A percentile compares a stretch with the other conserved stretches of the same genome.
Conservation (phyloP, 106 monocot genomes). For the Dioscorea zingiberensis region DNA sequence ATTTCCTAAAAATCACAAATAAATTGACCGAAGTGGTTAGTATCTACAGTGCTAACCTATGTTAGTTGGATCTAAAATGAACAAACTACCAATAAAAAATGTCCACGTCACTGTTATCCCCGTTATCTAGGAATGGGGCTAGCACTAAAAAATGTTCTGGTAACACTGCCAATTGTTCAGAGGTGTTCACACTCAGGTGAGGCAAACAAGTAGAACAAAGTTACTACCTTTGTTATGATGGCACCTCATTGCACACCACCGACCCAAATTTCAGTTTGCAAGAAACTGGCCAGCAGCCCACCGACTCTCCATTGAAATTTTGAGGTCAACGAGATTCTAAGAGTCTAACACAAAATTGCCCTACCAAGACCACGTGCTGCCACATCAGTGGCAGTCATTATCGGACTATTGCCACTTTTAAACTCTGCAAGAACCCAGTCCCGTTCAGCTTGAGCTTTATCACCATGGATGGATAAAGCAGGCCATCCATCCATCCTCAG, state of each 20-base stretch:
- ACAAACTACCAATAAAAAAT: no score
- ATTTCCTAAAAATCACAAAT: no score
- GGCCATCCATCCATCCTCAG: conserved; percentile 96
- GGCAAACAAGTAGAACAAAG: conserved; percentile 45
- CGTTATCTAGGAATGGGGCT: no score
- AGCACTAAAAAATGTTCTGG: conserved; percentile 11
- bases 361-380: conserved; percentile 99
- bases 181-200: conserved; percentile 37
- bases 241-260: conserved; percentile 56
- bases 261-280: conserved; percentile 49
- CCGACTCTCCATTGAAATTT: conserved; percentile 50
- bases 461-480: conserved; percentile 95
- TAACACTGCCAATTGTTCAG: conserved; percentile 47
- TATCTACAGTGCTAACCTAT: no score
- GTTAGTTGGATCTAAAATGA: no score
- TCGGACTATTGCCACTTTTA: conserved; percentile 90
- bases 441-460: conserved; percentile 95
- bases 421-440: conserved; percentile 93
- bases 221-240: conserved; percentile 60
- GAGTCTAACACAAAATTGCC: conserved; percentile 46
- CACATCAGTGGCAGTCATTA: conserved; percentile 99
- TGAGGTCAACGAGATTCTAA: conserved; percentile 30
- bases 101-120: no score
- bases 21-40: no score
- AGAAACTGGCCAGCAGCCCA: conserved; percentile 80